Conservation (phyloP, 1,284 basidiomycete species). For the Acaromyces ingoldii region DNA sequence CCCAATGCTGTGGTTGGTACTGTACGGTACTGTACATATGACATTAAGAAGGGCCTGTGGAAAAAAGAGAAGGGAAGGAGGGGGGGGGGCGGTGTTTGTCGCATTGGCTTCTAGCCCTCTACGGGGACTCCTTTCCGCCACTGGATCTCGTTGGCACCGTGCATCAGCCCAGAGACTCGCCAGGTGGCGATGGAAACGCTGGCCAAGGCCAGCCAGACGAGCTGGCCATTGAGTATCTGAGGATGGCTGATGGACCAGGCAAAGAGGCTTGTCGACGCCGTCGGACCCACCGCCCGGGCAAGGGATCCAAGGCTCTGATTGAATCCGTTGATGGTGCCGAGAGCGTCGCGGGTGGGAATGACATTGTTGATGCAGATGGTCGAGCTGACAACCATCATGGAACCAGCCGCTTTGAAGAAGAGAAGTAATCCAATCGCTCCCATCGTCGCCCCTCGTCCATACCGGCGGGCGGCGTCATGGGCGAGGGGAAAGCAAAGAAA, state of each 20-base stretch:
- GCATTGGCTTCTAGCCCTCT: no score
- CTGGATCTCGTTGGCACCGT: no score
- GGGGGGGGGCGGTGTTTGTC: no score
- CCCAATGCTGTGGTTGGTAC: no score
- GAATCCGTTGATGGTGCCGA: slow-evolving; percentile 32
- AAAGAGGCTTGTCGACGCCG: slow-evolving; percentile 23
- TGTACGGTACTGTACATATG: no score
- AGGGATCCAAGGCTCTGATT: slow-evolving; percentile 25
- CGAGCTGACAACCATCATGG: slow-evolving; percentile 30
- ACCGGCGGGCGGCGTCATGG: slow-evolving; percentile 12
- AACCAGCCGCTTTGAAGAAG: slow-evolving; percentile 19
- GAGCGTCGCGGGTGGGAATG: slow-evolving; percentile 14
- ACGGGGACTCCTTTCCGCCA: no score
- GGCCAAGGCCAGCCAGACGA: slow-evolving; percentile 15
- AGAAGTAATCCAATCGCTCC: slow-evolving; percentile 6
- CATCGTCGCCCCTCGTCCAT: slow-evolving; percentile 5
- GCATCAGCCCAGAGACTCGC: background rate
- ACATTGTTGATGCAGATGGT: slow-evolving; percentile 32
- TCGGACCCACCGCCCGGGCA: slow-evolving; percentile 24
- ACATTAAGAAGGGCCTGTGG: no score
- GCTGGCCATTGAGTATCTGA: slow-evolving; percentile 18
- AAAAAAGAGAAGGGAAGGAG: no score
- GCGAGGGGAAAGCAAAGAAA: slow-evolving; percentile 33
- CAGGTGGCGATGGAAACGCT: slow-evolving; percentile 1
- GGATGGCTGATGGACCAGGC: slow-evolving; percentile 20